A percentile compares a stretch with the other conserved stretches of the same genome.
These are phyloP conservation scores for Lippia alba DNA, from an alignment of 305 asterid species.

Conservation along the genomic window DNA sequence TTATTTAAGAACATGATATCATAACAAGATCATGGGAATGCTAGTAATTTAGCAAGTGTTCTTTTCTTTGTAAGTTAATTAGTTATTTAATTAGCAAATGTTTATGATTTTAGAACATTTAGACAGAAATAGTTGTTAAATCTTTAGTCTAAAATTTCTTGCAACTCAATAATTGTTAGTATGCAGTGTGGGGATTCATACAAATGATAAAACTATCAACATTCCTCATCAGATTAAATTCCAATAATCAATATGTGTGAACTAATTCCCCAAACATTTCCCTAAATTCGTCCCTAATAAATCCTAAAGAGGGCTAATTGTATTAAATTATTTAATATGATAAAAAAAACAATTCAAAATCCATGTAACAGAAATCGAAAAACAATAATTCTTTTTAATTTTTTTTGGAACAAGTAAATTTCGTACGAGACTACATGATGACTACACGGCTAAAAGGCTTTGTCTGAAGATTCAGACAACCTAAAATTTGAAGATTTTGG, in stretches of 20 bases:
- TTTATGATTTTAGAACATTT: too few relatives aligned
- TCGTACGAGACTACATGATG: neutral
- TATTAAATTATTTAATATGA: too few relatives aligned
- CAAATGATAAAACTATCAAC: neutral
- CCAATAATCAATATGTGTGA: too few relatives aligned
- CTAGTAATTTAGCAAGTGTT: slow-evolving; percentile 1
- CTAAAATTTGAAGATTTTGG: slow-evolving; percentile 48
- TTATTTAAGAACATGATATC: neutral
- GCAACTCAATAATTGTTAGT: neutral
- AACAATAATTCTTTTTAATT: neutral
- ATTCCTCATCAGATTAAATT: neutral
- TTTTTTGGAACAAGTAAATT: neutral
- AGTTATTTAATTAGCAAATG: neutral
- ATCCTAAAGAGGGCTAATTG: too few relatives aligned
- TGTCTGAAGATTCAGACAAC: slow-evolving; percentile 40
- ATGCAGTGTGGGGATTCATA: neutral
- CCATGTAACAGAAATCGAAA: too few relatives aligned
- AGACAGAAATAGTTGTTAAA: neutral
- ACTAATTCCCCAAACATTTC: too few relatives aligned
- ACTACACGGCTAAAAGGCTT: slow-evolving; percentile 17
- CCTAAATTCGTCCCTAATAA: neutral
- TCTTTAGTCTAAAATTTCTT: neutral
- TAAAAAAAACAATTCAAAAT: too few relatives aligned
- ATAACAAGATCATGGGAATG: neutral
- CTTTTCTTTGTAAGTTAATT: too few relatives aligned